Conservation (phyloP, 1,284 basidiomycete genomes). For the Marasmius tenuissimus region DNA sequence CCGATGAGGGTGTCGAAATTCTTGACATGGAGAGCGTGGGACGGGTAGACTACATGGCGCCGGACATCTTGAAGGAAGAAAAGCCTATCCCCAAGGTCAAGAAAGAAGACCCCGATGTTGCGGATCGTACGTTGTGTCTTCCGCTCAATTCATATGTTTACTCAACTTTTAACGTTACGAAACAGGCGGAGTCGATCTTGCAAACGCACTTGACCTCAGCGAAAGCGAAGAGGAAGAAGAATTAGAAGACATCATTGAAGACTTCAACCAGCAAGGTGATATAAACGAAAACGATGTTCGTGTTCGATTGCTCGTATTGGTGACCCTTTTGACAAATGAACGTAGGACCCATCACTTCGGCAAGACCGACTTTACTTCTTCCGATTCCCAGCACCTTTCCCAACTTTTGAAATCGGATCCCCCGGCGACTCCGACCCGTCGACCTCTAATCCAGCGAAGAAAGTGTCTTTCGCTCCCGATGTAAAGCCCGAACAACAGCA, state of each 20-base stretch:
- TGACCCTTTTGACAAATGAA: background rate
- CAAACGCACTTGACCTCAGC: constrained; percentile 78
- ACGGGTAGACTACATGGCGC: constrained; percentile 87
- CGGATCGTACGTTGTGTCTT: constrained; percentile 33
- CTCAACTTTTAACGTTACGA: background rate
- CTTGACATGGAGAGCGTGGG: constrained; percentile 85
- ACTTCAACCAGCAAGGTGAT: constrained; percentile 60
- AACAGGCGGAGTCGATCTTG: constrained; percentile 52
- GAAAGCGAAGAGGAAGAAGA: constrained; percentile 88
- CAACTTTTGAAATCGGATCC: constrained; percentile 54
- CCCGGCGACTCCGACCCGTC: constrained; percentile 28
- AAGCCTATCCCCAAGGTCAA: constrained; percentile 46
- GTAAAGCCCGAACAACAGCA: constrained; percentile 43
- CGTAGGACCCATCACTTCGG: constrained; percentile 45
- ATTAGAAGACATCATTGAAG: constrained; percentile 80
- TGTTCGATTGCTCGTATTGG: background rate
- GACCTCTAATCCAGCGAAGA: constrained; percentile 30
- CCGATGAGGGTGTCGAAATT: constrained; percentile 84
- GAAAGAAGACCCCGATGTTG: constrained; percentile 41
- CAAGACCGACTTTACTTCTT: constrained; percentile 85
- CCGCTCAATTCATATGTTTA: background rate
- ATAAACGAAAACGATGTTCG: constrained; percentile 36
- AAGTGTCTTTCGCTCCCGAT: constrained; percentile 63
- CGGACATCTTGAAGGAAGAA: constrained; percentile 72
- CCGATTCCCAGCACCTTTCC: constrained; percentile 91